Conservation (phyloP, 768 basidiomycete species). For the Termitomyces sp. region DNA sequence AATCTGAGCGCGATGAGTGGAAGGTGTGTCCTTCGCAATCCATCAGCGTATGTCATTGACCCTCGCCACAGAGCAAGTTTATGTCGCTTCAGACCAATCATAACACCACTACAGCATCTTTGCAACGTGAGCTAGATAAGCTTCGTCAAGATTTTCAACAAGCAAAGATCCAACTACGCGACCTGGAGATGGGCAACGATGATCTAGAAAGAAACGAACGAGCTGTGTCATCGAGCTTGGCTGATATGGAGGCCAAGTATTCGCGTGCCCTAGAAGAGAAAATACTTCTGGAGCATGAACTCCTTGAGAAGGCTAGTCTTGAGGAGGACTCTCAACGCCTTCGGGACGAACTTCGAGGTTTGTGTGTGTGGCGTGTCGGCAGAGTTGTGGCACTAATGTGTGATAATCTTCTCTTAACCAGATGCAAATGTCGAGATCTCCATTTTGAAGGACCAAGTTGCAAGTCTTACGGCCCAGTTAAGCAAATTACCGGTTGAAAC, state of each 20-base stretch:
- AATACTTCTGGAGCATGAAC: conserved; percentile 93
- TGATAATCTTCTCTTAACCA: conserved; percentile 27
- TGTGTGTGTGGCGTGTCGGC: conserved; percentile 9
- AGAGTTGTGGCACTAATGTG: background rate
- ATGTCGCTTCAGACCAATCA: conserved; percentile 86
- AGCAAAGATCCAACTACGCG: conserved; percentile 71
- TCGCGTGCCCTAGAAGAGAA: conserved; percentile 93
- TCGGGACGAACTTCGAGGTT: conserved; percentile 91
- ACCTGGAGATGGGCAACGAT: conserved; percentile 97
- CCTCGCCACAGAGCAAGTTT: conserved; percentile 61
- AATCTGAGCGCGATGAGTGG: conserved; percentile 85
- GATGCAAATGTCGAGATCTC: conserved; percentile 84
- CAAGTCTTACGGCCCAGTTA: conserved; percentile 34
- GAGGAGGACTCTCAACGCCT: conserved; percentile 91
- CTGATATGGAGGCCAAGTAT: conserved; percentile 85
- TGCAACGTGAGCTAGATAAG: conserved; percentile 89
- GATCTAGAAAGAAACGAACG: conserved; percentile 95
- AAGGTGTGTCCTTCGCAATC: conserved; percentile 55
- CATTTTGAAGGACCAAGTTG: conserved; percentile 70
- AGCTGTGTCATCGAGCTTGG: conserved; percentile 77
- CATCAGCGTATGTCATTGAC: conserved; percentile 3
- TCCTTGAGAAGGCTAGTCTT: conserved; percentile 83
- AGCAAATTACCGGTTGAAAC: conserved; percentile 21
- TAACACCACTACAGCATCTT: conserved; percentile 84
- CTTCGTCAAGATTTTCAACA: conserved; percentile 72